These are phyloP conservation scores for Colletotrichum brevisporum DNA, from an alignment of 2,329 filamentous ascomycete species.

Conservation along the genomic window DNA sequence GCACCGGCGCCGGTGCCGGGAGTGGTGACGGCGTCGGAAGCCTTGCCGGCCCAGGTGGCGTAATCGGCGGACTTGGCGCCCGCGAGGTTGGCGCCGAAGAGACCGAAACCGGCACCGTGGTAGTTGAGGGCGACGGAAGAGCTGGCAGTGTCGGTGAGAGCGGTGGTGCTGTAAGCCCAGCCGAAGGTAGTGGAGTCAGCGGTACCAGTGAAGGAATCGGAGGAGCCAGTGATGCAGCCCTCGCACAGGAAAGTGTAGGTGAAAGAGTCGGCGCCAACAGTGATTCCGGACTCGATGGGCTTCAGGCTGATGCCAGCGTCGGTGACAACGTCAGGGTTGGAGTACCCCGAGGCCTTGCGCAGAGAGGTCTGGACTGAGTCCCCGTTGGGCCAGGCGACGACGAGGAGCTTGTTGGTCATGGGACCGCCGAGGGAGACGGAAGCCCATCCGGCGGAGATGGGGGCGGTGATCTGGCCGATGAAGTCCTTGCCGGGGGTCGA, in stretches of 20 bases:
- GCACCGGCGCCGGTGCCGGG: conserved; percentile 21
- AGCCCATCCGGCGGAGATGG: conserved; percentile 34
- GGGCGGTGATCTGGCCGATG: conserved; percentile 40
- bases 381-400: conserved; percentile 60
- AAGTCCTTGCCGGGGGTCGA: conserved; percentile 37
- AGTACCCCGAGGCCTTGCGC: conserved; percentile 52
- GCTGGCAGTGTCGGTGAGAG: conserved; percentile 41
- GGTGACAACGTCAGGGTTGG: conserved; percentile 56
- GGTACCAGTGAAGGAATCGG: conserved; percentile 43
- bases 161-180: conserved; percentile 39
- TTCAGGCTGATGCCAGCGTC: conserved; percentile 51
- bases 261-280: conserved; percentile 62
- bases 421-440: conserved; percentile 52
- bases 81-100: conserved; percentile 42
- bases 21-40: conserved; percentile 44
- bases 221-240: conserved; percentile 52
- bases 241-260: conserved; percentile 64
- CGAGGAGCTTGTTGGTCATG: conserved; percentile 60
- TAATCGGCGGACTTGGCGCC: conserved; percentile 43
- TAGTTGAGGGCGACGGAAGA: conserved; percentile 41
- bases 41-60: conserved; percentile 42
- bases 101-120: conserved; percentile 43
- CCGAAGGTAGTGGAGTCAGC: conserved; percentile 35
- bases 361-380: conserved; percentile 50
- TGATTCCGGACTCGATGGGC: conserved; percentile 62